Percentiles rank a stretch among this genome's conserved stretches.
Evolutionary conservation across 352 stramenopile genomes (phyloP).

Genomic region (Globisporangium alternatum): DNA sequence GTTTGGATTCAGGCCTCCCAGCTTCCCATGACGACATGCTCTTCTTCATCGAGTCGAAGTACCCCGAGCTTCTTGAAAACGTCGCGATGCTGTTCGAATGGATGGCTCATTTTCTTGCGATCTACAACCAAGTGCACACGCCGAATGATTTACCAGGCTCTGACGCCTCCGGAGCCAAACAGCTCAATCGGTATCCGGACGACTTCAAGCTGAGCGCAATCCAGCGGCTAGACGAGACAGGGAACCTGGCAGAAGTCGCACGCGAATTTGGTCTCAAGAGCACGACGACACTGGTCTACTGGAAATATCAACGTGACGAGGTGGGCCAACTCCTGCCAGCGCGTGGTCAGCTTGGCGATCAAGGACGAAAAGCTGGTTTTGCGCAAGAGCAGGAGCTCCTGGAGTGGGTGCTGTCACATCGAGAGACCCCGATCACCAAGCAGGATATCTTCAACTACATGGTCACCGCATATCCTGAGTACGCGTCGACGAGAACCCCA

Average conservation of each 20-base stretch:
- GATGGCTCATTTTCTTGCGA: conserved; percentile 41
- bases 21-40: conserved; percentile 54
- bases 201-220: conserved; percentile 20
- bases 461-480: conserved; percentile 45
- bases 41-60: conserved; percentile 61
- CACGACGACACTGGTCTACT: conserved; percentile 57
- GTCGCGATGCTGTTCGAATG: conserved; percentile 54
- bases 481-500: conserved; percentile 47
- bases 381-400: conserved; percentile 41
- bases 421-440: conserved; percentile 43
- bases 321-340: conserved; percentile 23
- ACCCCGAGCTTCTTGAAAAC: conserved; percentile 53
- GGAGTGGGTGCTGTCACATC: conserved; percentile 47
- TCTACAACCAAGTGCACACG: conserved; percentile 31
- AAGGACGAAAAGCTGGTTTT: conserved; percentile 21
- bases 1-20: conserved; percentile 6
- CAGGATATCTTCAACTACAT: conserved; percentile 68
- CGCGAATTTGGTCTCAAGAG: conserved; percentile 55
- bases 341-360: neutral
- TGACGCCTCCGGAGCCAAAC: neutral
- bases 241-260: conserved; percentile 32
- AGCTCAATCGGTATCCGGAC: conserved; percentile 10
- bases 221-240: conserved; percentile 21
- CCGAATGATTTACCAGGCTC: conserved; percentile 18
- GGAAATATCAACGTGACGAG: conserved; percentile 37